Evolutionary conservation across 1,284 basidiomycete genomes (phyloP), one percentile per base, ranked within the genome.

Genomic region (Anthracocystis panici-leucophaei): DNA sequence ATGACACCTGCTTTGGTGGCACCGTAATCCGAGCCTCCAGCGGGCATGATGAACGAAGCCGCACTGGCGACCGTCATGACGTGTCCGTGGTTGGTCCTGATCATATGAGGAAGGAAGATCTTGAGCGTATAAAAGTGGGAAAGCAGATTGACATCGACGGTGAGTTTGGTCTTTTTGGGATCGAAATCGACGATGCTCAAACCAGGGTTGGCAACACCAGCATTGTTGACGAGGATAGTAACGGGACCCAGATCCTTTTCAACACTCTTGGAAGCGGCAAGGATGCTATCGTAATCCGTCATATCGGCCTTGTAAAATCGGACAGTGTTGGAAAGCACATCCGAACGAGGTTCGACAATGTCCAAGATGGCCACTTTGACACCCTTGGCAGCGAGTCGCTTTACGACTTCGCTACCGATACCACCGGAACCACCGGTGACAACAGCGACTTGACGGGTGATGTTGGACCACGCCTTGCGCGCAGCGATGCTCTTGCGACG

Each of bases 401-500:
- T 63, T 12, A 84, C 83, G 21, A 80, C 58, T 27, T 75, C 70
- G 51, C 74, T 78, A 35, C 83, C 83, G 59, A 85, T 84, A 11
- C 83, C 83, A 20, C 80, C 76, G 2, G 81, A 73, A 3, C 82
- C 83, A n/a, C 83, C 83, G 18, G 83, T 85, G 60, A 85, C 59
- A 46, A 82, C 81, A 29, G 82, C 70, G 4, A 85, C 80, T 31
- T 84, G 80, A 46, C 72, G 58, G 5, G 57, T 62, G 58, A 77
- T 77, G 66, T 83, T 66, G 25, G 80, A 58, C 74, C 74, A 76
- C 10, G 61, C 65, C 31, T 72, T 65, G 33, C 60, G 56, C 6
- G 68, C 74, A n/a, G 72, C 62, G n/a, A 61, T 41, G 46, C 59
- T 41, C 46, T 66, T 63, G 33, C 66, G 72, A 41, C 40, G 46